Conservation (phyloP, 1,139 yeast genomes). For the Suhomyces chickasaworum region DNA sequence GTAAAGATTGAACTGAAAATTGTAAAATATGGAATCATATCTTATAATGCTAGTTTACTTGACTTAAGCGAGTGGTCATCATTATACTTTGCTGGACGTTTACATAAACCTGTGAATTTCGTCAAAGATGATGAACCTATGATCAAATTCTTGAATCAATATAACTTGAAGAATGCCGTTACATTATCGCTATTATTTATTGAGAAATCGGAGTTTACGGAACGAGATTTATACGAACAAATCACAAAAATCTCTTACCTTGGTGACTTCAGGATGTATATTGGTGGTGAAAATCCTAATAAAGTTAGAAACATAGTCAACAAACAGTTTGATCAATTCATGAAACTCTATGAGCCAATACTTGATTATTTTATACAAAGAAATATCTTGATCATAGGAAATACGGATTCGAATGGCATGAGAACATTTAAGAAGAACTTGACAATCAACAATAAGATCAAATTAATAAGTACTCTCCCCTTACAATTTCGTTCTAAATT, state of each 20-base stretch:
- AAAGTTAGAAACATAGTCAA: constrained; percentile 83
- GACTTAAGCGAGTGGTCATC: constrained; percentile 85
- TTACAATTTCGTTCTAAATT: constrained; percentile 50
- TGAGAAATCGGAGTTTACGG: constrained; percentile 47
- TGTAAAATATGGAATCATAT: constrained; percentile 86
- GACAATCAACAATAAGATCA: constrained; percentile 26
- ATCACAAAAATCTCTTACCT: constrained; percentile 81
- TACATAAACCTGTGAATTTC: constrained; percentile 90
- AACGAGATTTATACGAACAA: constrained; percentile 67
- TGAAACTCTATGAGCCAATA: constrained; percentile 70
- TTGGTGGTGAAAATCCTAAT: constrained; percentile 91
- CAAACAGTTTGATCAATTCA: constrained; percentile 71
- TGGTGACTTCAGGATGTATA: constrained; percentile 86
- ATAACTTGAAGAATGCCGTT: constrained; percentile 76
- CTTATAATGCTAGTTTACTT: constrained; percentile 55
- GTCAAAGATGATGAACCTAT: constrained; percentile 59
- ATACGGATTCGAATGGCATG: constrained; percentile 19
- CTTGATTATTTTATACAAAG: constrained; percentile 28
- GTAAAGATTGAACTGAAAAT: constrained; percentile 58
- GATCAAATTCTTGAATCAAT: constrained; percentile 68
- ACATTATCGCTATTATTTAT: constrained; percentile 66
- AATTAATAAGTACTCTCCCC: constrained; percentile 50
- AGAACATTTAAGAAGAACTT: constrained; percentile 23
- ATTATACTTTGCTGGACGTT: constrained; percentile 85
- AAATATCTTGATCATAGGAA: constrained; percentile 22